phyloP scores from a whole-genome alignment of 176 grass and related monocot genomes.

The Carex cristatella region DNA sequence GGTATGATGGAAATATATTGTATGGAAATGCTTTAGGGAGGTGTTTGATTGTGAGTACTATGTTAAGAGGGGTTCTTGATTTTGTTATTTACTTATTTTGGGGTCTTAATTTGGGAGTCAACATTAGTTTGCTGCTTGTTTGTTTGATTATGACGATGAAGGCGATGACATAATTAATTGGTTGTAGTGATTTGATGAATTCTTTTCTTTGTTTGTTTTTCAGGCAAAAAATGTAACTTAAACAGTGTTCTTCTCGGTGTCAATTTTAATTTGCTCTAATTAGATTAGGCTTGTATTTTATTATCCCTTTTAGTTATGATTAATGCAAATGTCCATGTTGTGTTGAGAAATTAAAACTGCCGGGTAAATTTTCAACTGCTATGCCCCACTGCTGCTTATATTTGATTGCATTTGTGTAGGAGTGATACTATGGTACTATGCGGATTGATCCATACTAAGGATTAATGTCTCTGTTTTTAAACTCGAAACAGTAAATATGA shows the following conservation, averaged over 20 bases:
- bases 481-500: too few species aligned
- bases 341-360: not conserved
- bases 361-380: not conserved
- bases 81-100: slow-evolving; percentile 50
- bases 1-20: slow-evolving; percentile 34
- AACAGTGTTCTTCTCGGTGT: slow-evolving; percentile 8
- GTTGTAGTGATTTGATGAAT: slow-evolving; percentile 29
- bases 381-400: not conserved
- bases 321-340: not conserved
- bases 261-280: slow-evolving; percentile 20
- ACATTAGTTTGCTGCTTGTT: slow-evolving; percentile 21
- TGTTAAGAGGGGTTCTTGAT: slow-evolving; percentile 43
- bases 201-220: slow-evolving; percentile 29
- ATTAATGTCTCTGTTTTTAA: too few species aligned
- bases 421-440: too few species aligned
- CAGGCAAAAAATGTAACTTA: slow-evolving; percentile 20
- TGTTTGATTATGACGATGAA: slow-evolving; percentile 22
- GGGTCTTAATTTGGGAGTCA: slow-evolving; percentile 10
- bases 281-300: slow-evolving; percentile 16
- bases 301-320: not conserved
- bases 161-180: slow-evolving; percentile 27
- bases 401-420: not conserved
- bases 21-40: not conserved
- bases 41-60: slow-evolving; percentile 63
- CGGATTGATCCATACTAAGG: too few species aligned